phyloP scores from a whole-genome alignment of 768 basidiomycete genomes.

The Auricularia sp. region DNA sequence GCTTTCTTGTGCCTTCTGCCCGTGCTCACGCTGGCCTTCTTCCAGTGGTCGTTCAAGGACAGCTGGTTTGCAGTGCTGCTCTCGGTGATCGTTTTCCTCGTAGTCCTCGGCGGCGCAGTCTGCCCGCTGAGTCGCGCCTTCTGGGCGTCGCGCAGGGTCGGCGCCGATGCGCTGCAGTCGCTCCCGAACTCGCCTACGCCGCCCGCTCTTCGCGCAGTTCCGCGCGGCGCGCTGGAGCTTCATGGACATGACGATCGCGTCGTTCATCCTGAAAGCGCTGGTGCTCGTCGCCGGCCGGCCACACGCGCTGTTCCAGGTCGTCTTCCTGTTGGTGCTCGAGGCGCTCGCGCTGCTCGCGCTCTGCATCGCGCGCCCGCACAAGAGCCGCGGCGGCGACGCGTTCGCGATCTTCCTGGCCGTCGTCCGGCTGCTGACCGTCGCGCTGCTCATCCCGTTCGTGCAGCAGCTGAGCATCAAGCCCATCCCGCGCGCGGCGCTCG shows the following conservation, averaged over 20 bases:
- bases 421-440: conserved; percentile 59
- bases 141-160: conserved; percentile 24
- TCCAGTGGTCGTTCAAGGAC: conserved; percentile 86
- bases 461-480: conserved; percentile 51
- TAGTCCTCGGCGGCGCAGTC: conserved; percentile 37
- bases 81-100: conserved; percentile 58
- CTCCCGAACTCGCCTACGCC: conserved; percentile 28
- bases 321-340: conserved; percentile 59
- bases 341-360: conserved; percentile 44
- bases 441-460: conserved; percentile 69
- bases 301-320: conserved; percentile 59
- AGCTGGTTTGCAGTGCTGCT: conserved; percentile 80
- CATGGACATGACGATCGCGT: conserved; percentile 45
- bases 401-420: conserved; percentile 58
- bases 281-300: conserved; percentile 58
- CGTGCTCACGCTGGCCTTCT: conserved; percentile 67
- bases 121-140: conserved; percentile 40
- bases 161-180: conserved; percentile 35
- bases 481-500: conserved; percentile 76
- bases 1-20: conserved; percentile 59
- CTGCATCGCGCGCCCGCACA: conserved; percentile 40
- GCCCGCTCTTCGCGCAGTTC: conserved; percentile 59
- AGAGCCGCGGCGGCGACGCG: conserved; percentile 59
- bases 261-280: conserved; percentile 56
- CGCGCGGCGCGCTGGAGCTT: conserved; percentile 60